Evolutionary conservation across 257 asterid genomes (phyloP).

Genomic region (Solanum dulcamara): DNA sequence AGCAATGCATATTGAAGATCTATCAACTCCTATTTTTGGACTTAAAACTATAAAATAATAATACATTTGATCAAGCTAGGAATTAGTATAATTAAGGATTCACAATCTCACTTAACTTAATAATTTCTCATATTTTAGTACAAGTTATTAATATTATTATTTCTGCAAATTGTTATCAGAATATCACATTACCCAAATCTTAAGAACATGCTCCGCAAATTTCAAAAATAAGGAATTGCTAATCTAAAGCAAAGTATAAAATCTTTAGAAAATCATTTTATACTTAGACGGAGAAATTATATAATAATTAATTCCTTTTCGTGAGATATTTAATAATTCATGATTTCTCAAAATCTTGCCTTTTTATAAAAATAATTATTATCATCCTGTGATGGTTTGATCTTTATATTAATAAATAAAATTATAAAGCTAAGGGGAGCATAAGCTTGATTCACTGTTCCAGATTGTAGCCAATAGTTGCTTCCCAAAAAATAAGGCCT

Average conservation of each 20-base stretch:
- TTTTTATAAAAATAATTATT: no score
- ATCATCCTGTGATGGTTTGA: no score
- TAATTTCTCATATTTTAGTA: neutral
- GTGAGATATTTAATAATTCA: neutral
- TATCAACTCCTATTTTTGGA: neutral
- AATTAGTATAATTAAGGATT: neutral
- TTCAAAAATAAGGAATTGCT: neutral
- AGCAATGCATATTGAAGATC: neutral
- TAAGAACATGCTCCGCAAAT: neutral
- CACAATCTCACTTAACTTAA: neutral
- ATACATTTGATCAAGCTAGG: neutral
- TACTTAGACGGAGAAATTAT: neutral
- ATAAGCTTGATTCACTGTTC: neutral
- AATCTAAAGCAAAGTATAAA: neutral
- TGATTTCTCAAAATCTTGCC: neutral
- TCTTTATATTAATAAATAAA: no score
- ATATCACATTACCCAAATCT: neutral
- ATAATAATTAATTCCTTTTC: neutral
- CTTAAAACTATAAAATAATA: neutral
- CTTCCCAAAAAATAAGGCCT: neutral
- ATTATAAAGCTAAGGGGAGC: neutral
- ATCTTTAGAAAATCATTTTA: neutral
- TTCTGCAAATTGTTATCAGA: neutral
- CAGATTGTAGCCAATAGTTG: neutral
- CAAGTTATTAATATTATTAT: neutral